A percentile compares a stretch with the other conserved stretches of the same genome.
phyloP scores from a whole-genome alignment of 192 early-diverging fungal genomes.

The Nowakowskiella sp. region DNA sequence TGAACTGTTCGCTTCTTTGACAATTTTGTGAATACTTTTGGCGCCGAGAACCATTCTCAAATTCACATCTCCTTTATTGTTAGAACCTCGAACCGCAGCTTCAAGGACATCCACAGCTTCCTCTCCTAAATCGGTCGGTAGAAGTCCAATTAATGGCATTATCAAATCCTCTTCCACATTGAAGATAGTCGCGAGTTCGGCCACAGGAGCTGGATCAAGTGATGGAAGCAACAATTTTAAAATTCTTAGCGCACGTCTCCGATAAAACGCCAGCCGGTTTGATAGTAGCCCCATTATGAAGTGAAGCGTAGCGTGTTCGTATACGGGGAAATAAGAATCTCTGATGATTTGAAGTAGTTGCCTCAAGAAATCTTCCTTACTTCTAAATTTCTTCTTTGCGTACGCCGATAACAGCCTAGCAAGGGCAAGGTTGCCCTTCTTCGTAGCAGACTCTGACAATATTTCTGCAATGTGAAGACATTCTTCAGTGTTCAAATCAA shows the following conservation, averaged over 20 bases:
- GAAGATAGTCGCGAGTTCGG: constrained; percentile 20
- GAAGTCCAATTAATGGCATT: constrained; percentile 55
- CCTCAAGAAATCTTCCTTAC: constrained; percentile 66
- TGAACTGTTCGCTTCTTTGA: constrained; percentile 14
- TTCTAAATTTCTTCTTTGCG: constrained; percentile 54
- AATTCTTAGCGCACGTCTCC: constrained; percentile 51
- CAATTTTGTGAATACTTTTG: constrained; percentile 33
- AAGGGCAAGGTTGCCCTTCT: constrained; percentile 38
- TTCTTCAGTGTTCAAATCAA: constrained; percentile 33
- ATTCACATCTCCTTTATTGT: constrained; percentile 16
- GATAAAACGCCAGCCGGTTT: constrained; percentile 55
- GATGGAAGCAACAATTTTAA: constrained; percentile 59
- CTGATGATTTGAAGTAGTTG: constrained; percentile 52
- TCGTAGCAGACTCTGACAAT: constrained; percentile 42
- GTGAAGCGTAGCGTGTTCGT: constrained; percentile 50
- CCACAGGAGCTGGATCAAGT: not conserved
- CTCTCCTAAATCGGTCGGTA: constrained; percentile 54
- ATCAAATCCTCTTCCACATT: constrained; percentile 57
- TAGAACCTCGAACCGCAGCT: constrained; percentile 27
- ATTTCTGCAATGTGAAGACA: constrained; percentile 43
- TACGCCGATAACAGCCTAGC: constrained; percentile 49
- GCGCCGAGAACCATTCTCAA: constrained; percentile 24
- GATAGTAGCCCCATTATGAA: constrained; percentile 54
- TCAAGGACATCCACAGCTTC: constrained; percentile 71
- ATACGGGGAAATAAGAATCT: constrained; percentile 55